Base-by-base conservation (phyloP, 1,284 basidiomycete species). In the Ganoderma leucocontextum region DNA sequence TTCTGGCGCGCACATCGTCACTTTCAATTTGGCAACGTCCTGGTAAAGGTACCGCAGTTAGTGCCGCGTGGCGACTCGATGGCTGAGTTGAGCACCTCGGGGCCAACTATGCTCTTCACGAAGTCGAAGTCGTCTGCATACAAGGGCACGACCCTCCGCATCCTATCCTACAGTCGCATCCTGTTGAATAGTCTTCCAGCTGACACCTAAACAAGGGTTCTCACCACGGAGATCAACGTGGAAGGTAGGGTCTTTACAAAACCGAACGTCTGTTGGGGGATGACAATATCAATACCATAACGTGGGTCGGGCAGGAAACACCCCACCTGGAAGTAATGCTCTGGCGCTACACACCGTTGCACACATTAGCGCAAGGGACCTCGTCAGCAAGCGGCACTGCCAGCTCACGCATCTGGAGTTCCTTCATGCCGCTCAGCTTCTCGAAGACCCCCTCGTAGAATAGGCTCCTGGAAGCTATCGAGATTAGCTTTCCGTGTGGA, bases 1-100 rank as follows among this genome's bases (percentile, higher is more conserved):
- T 15, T 88, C 87, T 2, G 91, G 91, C 0, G 89, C 86, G 72
- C 87, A 90, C 77, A 94, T 86, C 10, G 91, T 93, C 65, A 94
- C 76, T 78, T 94, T 94, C 78, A 93, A 85, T 74, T 85, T 81
- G 73, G 85, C 81, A 65, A 88, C 84, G 72, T 91, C 88, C 86
- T 89, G 60, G 13, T 19, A 38, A 3, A 12, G 19, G 55, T 33
- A 15, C 25, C 0, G 22, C 47, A 10, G 29, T 62, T 9, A 60
- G 39, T 22, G 41, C 83, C 70, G 29, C 22, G 13, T 33, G 17
- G 36, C 29, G 35, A 25, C 2, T 15, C 22, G 15, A 36, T 12
- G 2, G 36, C 36, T 47, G 38, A 13, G 22, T 0, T 22, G 68
- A 75, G 17, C 69, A 87, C 87, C 78, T 90, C 83, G 17, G 85